Evolutionary conservation across 768 basidiomycete species (phyloP), one percentile per base, ranked within the genome.

Genomic region (Phylloporus sp.): DNA sequence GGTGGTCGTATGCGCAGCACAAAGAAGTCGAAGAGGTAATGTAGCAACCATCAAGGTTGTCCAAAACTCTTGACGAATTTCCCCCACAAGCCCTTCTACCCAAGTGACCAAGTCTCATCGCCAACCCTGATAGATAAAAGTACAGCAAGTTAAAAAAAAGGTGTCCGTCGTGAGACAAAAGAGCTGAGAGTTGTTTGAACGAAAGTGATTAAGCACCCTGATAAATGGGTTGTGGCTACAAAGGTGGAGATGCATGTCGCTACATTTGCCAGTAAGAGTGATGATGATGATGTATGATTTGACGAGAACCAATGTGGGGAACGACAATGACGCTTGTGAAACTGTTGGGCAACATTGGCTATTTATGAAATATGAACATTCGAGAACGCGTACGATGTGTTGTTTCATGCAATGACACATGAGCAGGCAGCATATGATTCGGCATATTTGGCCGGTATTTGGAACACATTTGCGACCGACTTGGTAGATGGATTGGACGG

Each of bases 331-430:
- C 23, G 28, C 10, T 11, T 10, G 26, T 9, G 28, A 28, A 27
- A 45, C 28, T 24, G 22, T 46, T 2, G 7, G 32, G 31, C 36
- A 23, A 8, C 12, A 20, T 34, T 15, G 8, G 24, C 6, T 42
- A 13, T 15, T 16, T 9, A 10, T 24, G 26, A 5, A 15, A 7
- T 13, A 20, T 18, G 39, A 40, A 36, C 11, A 10, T 18, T 16
- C n/a, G 29, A 42, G 18, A 39, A n/a, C 22, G 24, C 63, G 48
- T 34, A 67, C 65, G 34, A 35, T 26, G 16, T 6, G n/a, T 15
- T 29, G 23, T 40, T 11, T 62, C 61, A 66, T 51, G 41, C 52
- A 18, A 65, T 44, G 32, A 62, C 56, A 22, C 63, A 65, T 3
- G 12, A 5, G 4, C 36, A 10, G 7, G 47, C 3, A 2, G 27